Percentiles rank a stretch among this genome's conserved stretches.
Conservation (phyloP, 257 asterid species). For the Hygrophila difformis region DNA sequence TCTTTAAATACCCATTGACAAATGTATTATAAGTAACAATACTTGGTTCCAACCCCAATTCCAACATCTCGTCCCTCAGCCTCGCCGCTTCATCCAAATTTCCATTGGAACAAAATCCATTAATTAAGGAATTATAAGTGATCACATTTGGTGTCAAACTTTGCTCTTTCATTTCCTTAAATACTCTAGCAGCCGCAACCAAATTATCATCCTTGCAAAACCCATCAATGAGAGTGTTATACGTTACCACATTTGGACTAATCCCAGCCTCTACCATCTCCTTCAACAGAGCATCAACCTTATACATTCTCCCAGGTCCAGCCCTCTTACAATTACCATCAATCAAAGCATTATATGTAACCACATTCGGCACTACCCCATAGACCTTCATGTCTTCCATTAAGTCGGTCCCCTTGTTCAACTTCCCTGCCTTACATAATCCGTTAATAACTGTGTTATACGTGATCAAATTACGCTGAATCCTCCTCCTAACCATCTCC, state of each 20-base stretch:
- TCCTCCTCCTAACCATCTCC: constrained; percentile 71
- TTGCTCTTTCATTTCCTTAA: constrained; percentile 55
- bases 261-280: constrained; percentile 63
- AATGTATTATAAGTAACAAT: constrained; percentile 54
- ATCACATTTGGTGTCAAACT: constrained; percentile 38
- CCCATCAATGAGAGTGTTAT: constrained; percentile 64
- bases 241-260: constrained; percentile 49
- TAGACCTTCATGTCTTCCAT: constrained; percentile 71
- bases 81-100: constrained; percentile 48
- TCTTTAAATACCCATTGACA: constrained; percentile 55
- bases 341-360: constrained; percentile 63
- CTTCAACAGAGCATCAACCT: constrained; percentile 53
- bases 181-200: constrained; percentile 40
- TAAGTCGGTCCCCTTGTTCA: constrained; percentile 66
- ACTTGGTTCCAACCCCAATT: constrained; percentile 51
- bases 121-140: constrained; percentile 59
- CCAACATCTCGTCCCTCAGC: constrained; percentile 55
- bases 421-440: constrained; percentile 70
- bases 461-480: constrained; percentile 37
- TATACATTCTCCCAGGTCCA: constrained; percentile 60
- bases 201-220: constrained; percentile 71
- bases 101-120: constrained; percentile 53
- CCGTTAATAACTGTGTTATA: constrained; percentile 63
- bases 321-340: constrained; percentile 74
- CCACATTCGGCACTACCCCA: constrained; percentile 54